A percentile compares a stretch with the other conserved stretches of the same genome.
Evolutionary conservation across 73 alveolate species (phyloP).

Genomic region (Paramecium tetraurelia): DNA sequence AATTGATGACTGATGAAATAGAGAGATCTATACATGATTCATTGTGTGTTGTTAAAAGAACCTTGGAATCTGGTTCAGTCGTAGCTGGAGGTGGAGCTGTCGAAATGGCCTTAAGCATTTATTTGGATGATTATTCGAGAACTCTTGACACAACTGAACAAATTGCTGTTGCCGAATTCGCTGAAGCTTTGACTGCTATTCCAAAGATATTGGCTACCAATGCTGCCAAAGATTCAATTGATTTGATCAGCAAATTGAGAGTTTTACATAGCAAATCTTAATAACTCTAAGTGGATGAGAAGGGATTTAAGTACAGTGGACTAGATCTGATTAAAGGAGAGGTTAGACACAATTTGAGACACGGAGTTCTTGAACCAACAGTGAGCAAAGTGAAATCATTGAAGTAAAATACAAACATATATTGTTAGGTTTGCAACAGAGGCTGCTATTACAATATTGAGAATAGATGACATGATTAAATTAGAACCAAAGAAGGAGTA

Average conservation of each 20-base stretch:
- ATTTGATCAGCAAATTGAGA: slow-evolving; percentile 87
- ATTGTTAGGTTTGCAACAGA: slow-evolving; percentile 93
- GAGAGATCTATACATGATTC: slow-evolving; percentile 97
- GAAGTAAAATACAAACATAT: slow-evolving; percentile 36
- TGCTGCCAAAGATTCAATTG: slow-evolving; percentile 99
- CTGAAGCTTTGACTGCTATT: slow-evolving; percentile 92
- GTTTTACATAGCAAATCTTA: slow-evolving; percentile 89
- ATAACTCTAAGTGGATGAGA: slow-evolving; percentile 68
- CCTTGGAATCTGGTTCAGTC: slow-evolving; percentile 86
- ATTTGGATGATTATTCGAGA: slow-evolving; percentile 92
- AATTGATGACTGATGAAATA: slow-evolving; percentile 96
- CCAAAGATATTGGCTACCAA: slow-evolving; percentile 98
- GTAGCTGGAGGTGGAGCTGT: slow-evolving; percentile 99
- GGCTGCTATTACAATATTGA: slow-evolving; percentile 97
- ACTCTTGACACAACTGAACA: slow-evolving; percentile 94
- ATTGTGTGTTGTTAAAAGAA: slow-evolving; percentile 96
- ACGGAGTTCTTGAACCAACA: slow-evolving; percentile 99
- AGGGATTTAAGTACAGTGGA: slow-evolving; percentile 82
- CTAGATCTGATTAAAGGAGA: slow-evolving; percentile 91
- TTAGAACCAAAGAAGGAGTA: slow-evolving; percentile 80
- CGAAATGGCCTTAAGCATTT: slow-evolving; percentile 94
- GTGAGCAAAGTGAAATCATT: slow-evolving; percentile 94
- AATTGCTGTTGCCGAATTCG: slow-evolving; percentile 97
- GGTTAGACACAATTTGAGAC: slow-evolving; percentile 92
- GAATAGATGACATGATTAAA: slow-evolving; percentile 96